phyloP scores from a whole-genome alignment of 2,329 filamentous ascomycete species.

The Aspergillus pseudoglaucus region DNA sequence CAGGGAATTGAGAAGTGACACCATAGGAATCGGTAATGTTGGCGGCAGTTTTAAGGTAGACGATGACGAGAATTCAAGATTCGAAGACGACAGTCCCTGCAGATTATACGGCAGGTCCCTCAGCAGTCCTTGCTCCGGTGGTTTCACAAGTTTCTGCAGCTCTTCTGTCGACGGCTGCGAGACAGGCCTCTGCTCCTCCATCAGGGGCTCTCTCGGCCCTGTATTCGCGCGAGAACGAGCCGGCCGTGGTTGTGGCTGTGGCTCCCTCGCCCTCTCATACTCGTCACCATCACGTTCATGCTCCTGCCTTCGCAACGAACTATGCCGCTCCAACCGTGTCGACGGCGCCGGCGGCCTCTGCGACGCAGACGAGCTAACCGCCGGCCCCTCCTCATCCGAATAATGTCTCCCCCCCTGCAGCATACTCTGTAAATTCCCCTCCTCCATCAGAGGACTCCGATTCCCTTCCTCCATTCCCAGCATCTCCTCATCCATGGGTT shows the following conservation, averaged over 20 bases:
- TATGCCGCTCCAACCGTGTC: constrained; percentile 19
- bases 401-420: constrained; percentile 22
- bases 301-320: constrained; percentile 16
- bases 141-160: constrained; percentile 45
- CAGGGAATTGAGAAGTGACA: constrained; percentile 80
- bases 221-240: constrained; percentile 14
- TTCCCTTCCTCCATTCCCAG: constrained; percentile 17
- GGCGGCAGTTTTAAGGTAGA: constrained; percentile 68
- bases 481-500: constrained; percentile 19
- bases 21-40: constrained; percentile 72
- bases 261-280: constrained; percentile 13
- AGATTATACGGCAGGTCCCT: constrained; percentile 86
- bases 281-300: constrained; percentile 16
- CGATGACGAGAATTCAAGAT: constrained; percentile 66
- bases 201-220: constrained; percentile 11
- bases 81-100: constrained; percentile 83
- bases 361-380: constrained; percentile 37
- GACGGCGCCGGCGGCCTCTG: constrained; percentile 16
- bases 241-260: background rate
- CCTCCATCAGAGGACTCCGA: constrained; percentile 36
- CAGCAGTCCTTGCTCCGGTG: constrained; percentile 60
- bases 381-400: constrained; percentile 32
- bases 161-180: constrained; percentile 11
- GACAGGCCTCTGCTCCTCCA: constrained; percentile 13
- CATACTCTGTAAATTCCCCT: constrained; percentile 33